Base-by-base conservation (phyloP, 2,329 filamentous ascomycete genomes). In the Neonectria magnoliae region DNA sequence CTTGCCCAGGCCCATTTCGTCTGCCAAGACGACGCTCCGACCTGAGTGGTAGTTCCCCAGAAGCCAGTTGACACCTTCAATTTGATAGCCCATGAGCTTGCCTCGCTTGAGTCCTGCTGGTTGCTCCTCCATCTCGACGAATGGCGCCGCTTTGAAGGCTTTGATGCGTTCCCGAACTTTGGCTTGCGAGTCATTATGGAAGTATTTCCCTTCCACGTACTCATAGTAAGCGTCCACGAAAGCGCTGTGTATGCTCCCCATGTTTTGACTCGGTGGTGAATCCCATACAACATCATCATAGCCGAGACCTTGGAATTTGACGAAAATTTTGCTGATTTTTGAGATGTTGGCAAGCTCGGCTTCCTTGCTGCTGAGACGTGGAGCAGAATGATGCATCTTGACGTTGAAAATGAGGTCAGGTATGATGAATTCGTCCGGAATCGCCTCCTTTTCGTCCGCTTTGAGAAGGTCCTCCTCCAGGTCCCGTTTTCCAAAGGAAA, bases 1-100 rank as follows among this genome's bases (percentile, higher is more conserved):
- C 82, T 99, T 99, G 33, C 96, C 96, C 2, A 99, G 87, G 44
- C 96, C 96, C 96, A 99, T 99, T 76, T 99, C 96, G 75, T 99
- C 96, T 0, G 96, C 96, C 7, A 98, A 86, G 63, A 98, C 95
- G 29, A 94, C 92, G 73, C 96, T 98, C 75, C 92, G 90, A 70
- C 90, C 85, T 55, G 87, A 84, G 73, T 94, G 92, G 84, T 93
- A 98, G 75, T 96, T 96, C 77, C 92, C 94, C 64, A 97, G 90
- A 2, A 99, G 87, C 94, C 96, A 99, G 73, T 98, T 98, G 56
- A 98, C 83, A 20, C 96, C 96, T 64, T 98, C 93, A 48, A 97
- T 81, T 76, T 99, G 96, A 74, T 99, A 98, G 36, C 89, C 88
- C 94, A 98, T 98, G 63, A 98, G 83, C 68, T 94, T 88, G 25